phyloP scores from a whole-genome alignment of 495 filamentous ascomycete genomes.

The Hypoxylon fuscum region DNA sequence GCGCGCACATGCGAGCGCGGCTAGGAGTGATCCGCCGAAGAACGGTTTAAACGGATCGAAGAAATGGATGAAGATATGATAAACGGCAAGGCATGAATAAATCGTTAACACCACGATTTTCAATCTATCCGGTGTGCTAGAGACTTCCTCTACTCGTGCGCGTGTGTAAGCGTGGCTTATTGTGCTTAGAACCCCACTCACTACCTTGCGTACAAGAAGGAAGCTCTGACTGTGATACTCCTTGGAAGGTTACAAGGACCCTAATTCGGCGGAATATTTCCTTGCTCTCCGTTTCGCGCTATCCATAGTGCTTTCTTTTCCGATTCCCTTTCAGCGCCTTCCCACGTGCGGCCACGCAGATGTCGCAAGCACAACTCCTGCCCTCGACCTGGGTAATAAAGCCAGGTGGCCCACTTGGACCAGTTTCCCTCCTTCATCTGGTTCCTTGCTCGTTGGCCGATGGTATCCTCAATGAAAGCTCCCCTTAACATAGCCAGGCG shows the following conservation, averaged over 20 bases:
- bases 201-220: too few species aligned
- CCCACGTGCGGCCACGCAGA: conserved; percentile 55
- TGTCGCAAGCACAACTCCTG: conserved; percentile 51
- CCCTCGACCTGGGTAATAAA: conserved; percentile 57
- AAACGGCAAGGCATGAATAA: conserved; percentile 12
- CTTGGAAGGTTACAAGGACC: too few species aligned
- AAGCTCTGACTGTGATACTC: too few species aligned
- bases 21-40: conserved; percentile 27
- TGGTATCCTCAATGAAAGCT: conserved; percentile 58
- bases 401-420: conserved; percentile 58
- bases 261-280: too few species aligned
- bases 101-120: background rate
- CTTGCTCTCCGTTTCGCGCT: conserved; percentile 11
- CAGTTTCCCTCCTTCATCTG: conserved; percentile 59
- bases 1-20: conserved; percentile 22
- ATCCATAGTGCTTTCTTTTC: conserved; percentile 34
- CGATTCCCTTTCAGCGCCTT: conserved; percentile 45
- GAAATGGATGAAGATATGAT: conserved; percentile 36
- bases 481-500: conserved; percentile 52
- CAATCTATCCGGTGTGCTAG: too few species aligned
- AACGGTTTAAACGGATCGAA: conserved; percentile 14
- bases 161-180: too few species aligned
- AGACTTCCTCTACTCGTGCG: too few species aligned
- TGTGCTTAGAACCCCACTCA: background rate
- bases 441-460: conserved; percentile 54